A percentile compares a stretch with the other conserved stretches of the same genome.
These are phyloP conservation scores for Tetracladium setigerum DNA, from an alignment of 495 filamentous ascomycete species.

Conservation along the genomic window DNA sequence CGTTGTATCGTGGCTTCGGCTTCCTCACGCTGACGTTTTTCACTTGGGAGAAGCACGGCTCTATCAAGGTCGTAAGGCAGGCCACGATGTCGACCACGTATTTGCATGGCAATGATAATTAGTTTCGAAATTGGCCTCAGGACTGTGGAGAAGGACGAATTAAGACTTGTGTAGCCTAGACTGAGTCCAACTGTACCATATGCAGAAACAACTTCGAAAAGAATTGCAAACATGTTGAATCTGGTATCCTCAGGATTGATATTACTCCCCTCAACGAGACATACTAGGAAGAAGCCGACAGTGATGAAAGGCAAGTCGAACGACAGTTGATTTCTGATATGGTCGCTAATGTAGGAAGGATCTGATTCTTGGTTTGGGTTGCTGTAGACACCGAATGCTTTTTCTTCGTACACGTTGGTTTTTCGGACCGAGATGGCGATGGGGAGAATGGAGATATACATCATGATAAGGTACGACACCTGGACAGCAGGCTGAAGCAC, in stretches of 20 bases:
- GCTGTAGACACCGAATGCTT: constrained; percentile 75
- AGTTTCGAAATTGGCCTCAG: constrained; percentile 81
- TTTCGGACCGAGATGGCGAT: constrained; percentile 89
- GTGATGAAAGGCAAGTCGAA: constrained; percentile 97
- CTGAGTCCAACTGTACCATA: constrained; percentile 93
- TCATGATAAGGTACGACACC: constrained; percentile 95
- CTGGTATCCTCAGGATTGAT: constrained; percentile 39
- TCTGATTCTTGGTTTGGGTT: constrained; percentile 41
- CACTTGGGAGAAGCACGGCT: constrained; percentile 77
- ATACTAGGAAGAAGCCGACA: constrained; percentile 78
- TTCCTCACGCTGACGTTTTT: constrained; percentile 50
- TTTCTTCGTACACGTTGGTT: constrained; percentile 96
- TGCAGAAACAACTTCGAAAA: constrained; percentile 88
- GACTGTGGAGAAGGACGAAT: constrained; percentile 72
- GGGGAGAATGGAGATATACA: constrained; percentile 97
- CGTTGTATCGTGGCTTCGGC: not conserved
- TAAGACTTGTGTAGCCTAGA: constrained; percentile 66
- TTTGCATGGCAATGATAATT: constrained; percentile 87
- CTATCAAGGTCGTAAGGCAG: constrained; percentile 88
- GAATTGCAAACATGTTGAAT: constrained; percentile 73
- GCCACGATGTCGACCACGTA: constrained; percentile 87
- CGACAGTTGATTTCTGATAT: constrained; percentile 81
- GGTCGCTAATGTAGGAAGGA: constrained; percentile 75
- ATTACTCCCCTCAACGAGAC: constrained; percentile 67
- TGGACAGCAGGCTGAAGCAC: constrained; percentile 84